Base-by-base conservation (phyloP, 345 rosid genomes). In the Salix udensis region DNA sequence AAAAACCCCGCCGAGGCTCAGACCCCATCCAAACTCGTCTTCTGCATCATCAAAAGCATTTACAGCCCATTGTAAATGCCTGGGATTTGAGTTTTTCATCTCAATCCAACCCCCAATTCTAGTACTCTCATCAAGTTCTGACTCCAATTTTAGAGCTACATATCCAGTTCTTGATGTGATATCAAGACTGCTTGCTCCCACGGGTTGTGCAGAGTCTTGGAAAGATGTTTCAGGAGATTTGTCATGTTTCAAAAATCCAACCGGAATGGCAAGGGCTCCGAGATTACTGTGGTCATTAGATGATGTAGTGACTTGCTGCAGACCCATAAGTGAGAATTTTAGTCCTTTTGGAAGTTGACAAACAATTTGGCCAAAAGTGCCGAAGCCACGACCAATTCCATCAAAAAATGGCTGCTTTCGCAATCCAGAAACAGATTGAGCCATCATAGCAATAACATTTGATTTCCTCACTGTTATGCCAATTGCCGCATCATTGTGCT, bases 1-100 rank as follows among this genome's bases (percentile, higher is more conserved):
- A 1, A 77, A 28, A 42, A 80, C 70, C 48, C 98, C 97, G 66
- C 93, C 84, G 34, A 87, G 72, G 79, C 86, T 86, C 76, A 88
- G 60, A 37, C 97, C 98, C 97, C 96, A 95, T n/a, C 96, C 93
- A 21, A 81, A 64, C 75, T 87, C 98, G 71, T 89, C 90, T 66
- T 90, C 90, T 42, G 87, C 83, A 34, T 81, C 86, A 72, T 95
- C 91, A 66, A 89, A 87, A 58, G 88, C 62, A 68, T 76, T 88
- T 26, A 88, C 76, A 11, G 88, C 91, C 97, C 97, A 95, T 50
- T 86, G 84, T 3, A 92, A 16, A 13, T 76, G 79, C 78, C 79
- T 85, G 58, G 78, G 76, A 74, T 84, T 81, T 2, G 87, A 81
- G 28, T 83, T 85, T 74, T 88, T 84, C 87, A 88, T 81, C 87